A percentile compares a stretch with the other conserved stretches of the same genome.
Conservation (phyloP, 78 protist genomes). For the Speleostelium caveatum region DNA sequence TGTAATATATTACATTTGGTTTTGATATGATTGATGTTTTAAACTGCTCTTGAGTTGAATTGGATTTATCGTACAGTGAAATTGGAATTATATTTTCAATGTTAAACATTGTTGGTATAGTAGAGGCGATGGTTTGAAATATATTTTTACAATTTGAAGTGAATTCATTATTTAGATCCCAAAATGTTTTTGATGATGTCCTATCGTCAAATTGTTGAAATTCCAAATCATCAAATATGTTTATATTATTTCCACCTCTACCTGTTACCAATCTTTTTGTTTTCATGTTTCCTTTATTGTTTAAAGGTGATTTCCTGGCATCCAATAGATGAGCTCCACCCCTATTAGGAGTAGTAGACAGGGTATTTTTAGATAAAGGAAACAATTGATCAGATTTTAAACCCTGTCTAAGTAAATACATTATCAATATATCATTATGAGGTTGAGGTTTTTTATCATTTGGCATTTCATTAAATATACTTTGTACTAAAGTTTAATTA, state of each 20-base stretch:
- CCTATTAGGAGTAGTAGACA: neutral
- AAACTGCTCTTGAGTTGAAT: too few relatives aligned
- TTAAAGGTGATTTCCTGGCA: neutral
- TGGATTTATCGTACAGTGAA: too few relatives aligned
- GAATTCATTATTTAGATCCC: too few relatives aligned
- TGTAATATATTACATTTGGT: too few relatives aligned
- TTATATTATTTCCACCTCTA: neutral
- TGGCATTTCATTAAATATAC: neutral
- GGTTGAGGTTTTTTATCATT: neutral
- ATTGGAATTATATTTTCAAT: too few relatives aligned
- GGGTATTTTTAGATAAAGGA: neutral
- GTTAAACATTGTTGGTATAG: too few relatives aligned
- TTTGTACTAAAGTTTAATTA: conserved; percentile 5
- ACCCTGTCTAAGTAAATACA: conserved; percentile 21
- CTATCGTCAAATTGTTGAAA: too few relatives aligned
- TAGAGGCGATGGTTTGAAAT: too few relatives aligned
- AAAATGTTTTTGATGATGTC: too few relatives aligned
- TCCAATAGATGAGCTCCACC: neutral
- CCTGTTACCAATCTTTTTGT: neutral
- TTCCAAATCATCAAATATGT: too few relatives aligned
- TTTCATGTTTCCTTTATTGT: neutral
- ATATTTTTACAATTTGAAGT: too few relatives aligned
- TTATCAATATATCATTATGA: conserved; percentile 9
- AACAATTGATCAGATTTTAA: conserved; percentile 5
- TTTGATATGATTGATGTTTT: too few relatives aligned